Evolutionary conservation across 805 yeast genomes (phyloP), one percentile per base, ranked within the genome.

Genomic region (Candida chilensis): DNA sequence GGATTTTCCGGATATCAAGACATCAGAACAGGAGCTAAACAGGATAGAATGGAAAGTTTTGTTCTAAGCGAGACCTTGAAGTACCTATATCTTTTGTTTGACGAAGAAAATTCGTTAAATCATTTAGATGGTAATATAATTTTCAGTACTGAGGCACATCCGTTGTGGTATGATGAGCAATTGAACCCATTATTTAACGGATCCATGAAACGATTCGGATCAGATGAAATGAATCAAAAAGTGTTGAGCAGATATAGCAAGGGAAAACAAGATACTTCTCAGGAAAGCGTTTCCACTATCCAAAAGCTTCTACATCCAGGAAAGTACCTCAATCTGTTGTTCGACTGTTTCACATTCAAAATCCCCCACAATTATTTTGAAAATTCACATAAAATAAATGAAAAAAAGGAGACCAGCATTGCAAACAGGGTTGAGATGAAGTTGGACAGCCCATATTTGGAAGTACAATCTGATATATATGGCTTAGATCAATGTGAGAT

Each of bases 81-180:
- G 54, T 88, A 88, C 46, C 56, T 88, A 10, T 88, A 78, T 45
- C 52, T 88, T 17, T 54, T 87, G 26, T 88, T 88, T 57, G 94
- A 86, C 46, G 78, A 65, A 11, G 67, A 62, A 5, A 76, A 86
- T 46, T 32, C 35, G n/a, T 63, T 74, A 36, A 69, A 72, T 33
- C 65, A 74, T 56, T 54, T 60, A 17, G 57, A 52, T 37, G 52
- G 60, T 19, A 54, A 51, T 27, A 37, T 50, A 4, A 53, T 80
- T 28, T 81, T 87, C 51, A 72, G 90, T 9, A 88, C 97, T 0
- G 97, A 88, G 45, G 96, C 88, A 0, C 97, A 88, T 51, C 95
- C 95, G 3, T 50, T 87, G 37, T 85, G 95, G 94, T 61, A 69
- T 31, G 71, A 71, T 28, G 38, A 52, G 4, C 39, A 50, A 4